Evolutionary conservation across 345 rosid genomes (phyloP), one percentile per base, ranked within the genome.

Genomic region (Hirschfeldia incana): DNA sequence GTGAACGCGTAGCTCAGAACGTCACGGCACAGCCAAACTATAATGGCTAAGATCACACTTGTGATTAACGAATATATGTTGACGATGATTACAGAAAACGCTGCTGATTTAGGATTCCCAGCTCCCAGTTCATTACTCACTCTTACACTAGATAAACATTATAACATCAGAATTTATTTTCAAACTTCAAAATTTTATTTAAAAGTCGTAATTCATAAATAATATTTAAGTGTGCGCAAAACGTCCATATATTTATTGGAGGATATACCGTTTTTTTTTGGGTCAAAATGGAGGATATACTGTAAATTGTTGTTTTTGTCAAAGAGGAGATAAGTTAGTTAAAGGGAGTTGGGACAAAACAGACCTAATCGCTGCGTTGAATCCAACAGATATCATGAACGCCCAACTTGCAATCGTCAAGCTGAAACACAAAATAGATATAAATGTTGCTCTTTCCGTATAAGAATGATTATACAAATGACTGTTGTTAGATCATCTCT

Each of bases 121-220:
- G 89, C 92, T 86, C 97, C 97, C 5, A 92, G 89, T 76, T 92
- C 97, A 53, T 92, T 92, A 82, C 93, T 87, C 21, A 89, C 96
- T 76, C 97, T 86, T 60, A 90, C 97, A 66, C 97, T 90, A 85
- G 7, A 28, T 17, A 16, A 78, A 30, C 39, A 51, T 51, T 51
- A n/a, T 51, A 6, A 12, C 44, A 15, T 3, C 17, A 51, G 1
- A 8, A 1, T 26, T 58, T 58, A 3, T 2, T 2, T 58, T 58
- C 1, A 57, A 16, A 33, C 28, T 51, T 51, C 57, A 21, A 29
- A 26, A 58, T 26, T 26, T 58, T 58, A 51, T 15, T 11, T 16
- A 7, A 33, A 67, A 53, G 55, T 16, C 8, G 4, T 16, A 27
- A n/a, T 5, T 5, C 57, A 51, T n/a, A n/a, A n/a, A n/a, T 13